Evolutionary conservation across 306 rosid genomes (phyloP), one percentile per base, ranked within the genome.

Genomic region (peach (Prunus persica)): DNA sequence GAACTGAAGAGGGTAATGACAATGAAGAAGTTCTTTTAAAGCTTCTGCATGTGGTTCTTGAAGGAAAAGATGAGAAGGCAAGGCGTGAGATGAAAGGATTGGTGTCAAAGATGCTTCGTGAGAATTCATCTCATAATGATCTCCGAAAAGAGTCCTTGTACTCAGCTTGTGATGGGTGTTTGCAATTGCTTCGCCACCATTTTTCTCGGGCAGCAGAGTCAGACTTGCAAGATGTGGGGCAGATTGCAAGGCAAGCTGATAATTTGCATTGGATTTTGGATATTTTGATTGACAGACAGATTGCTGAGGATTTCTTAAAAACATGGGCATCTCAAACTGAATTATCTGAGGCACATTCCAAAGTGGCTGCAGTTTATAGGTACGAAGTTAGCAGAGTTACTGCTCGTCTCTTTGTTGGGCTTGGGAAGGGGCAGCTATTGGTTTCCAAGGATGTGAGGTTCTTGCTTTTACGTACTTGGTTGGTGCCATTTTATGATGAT

Each of bases 61-160:
- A 96, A 86, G 99, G 99, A 8, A 96, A 92, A 86, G 99, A 96
- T 45, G 99, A 96, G 82, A 96, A 96, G 79, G 99, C 99, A 1
- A 88, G 96, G 81, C 87, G 98, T 0, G 98, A 96, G 80, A 96
- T 92, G 99, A 96, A 96, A 76, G 91, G 91, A 34, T 88, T 96
- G 56, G 98, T 96, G 47, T 87, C 91, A 0, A 96, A 92, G 87
- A 92, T 96, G 99, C 99, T 96, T 45, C 91, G 83, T 6, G 97
- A 92, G 84, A 96, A 88, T 85, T 79, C 96, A 1, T 86, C 93
- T 18, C 93, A 88, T 50, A 89, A 81, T 74, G 98, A 90, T 68
- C 97, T 92, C 28, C 79, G 93, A 51, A 96, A 96, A 82, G 98
- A 92, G 79, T 91, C 99, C 0, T 81, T 96, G 76, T 91, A 96